phyloP scores from a whole-genome alignment of 2,329 filamentous ascomycete species.

The Geoglossum cookeanum region DNA sequence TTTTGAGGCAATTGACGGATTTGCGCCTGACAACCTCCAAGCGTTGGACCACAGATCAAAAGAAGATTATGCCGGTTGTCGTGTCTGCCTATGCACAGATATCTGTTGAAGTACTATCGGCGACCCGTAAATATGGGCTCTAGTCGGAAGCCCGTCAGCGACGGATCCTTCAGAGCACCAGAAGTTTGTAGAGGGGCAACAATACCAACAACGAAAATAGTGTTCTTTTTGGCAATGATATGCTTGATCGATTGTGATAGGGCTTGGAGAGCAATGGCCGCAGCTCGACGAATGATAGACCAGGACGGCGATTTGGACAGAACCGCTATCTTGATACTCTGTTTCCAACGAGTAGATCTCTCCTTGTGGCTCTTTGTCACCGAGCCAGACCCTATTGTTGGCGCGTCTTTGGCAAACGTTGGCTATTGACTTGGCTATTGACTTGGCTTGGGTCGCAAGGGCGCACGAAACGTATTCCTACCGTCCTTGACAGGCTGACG shows the following conservation, averaged over 20 bases:
- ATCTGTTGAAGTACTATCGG: neutral
- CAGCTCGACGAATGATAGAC: neutral
- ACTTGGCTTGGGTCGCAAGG: too few relatives aligned
- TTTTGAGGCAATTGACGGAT: neutral
- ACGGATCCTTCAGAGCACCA: neutral
- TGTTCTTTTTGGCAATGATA: neutral
- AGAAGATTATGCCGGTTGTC: neutral
- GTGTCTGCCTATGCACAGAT: neutral
- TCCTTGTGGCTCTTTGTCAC: neutral
- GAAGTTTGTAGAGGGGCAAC: neutral
- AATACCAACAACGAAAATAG: neutral
- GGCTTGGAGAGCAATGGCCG: neutral
- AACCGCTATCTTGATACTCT: neutral
- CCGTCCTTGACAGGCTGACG: neutral
- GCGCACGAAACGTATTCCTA: neutral
- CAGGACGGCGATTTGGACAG: neutral
- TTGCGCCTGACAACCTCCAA: neutral
- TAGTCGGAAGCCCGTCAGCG: neutral
- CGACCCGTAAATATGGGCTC: neutral
- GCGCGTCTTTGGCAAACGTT: too few relatives aligned
- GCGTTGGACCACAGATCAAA: neutral
- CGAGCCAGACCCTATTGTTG: neutral
- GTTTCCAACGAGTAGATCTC: neutral
- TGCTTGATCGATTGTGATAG: neutral
- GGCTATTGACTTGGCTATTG: too few relatives aligned